These are phyloP conservation scores for Straminergon stramineum DNA, from an alignment of 225 moss, liverwort and hornwort genomes.

Conservation along the genomic window DNA sequence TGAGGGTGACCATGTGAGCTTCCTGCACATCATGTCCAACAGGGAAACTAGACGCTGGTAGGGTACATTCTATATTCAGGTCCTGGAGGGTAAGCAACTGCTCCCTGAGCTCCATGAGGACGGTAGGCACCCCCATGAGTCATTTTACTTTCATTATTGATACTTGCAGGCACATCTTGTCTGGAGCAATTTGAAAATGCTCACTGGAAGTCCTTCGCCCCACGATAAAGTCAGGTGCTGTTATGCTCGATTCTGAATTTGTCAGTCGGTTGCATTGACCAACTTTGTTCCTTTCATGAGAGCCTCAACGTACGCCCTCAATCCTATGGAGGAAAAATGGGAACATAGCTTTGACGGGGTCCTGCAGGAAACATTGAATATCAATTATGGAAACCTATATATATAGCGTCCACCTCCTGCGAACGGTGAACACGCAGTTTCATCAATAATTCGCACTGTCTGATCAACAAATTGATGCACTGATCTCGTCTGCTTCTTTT, in stretches of 20 bases:
- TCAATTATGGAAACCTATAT: neutral
- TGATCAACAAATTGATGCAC: neutral
- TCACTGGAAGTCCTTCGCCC: neutral
- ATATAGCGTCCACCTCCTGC: neutral
- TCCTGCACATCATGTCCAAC: conserved; percentile 23
- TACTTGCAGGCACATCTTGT: neutral
- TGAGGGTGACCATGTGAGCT: conserved; percentile 19
- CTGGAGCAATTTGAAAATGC: neutral
- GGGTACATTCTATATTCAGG: conserved; percentile 9
- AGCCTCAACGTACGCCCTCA: conserved; percentile 21
- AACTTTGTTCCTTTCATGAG: conserved; percentile 42
- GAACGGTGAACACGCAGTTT: neutral
- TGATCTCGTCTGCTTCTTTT: neutral
- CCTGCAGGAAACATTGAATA: neutral
- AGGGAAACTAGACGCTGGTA: conserved; percentile 5
- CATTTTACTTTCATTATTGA: neutral
- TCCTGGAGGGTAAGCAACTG: neutral
- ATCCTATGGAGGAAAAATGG: neutral
- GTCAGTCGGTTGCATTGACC: conserved; percentile 35
- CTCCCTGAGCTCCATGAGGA: neutral
- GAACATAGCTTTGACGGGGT: neutral
- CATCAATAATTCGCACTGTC: neutral
- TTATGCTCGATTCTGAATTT: neutral
- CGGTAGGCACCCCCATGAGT: neutral
- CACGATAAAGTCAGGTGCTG: neutral